These are phyloP conservation scores for Asterochloris sp. DNA, from an alignment of 139 green algal genomes.

Conservation along the genomic window DNA sequence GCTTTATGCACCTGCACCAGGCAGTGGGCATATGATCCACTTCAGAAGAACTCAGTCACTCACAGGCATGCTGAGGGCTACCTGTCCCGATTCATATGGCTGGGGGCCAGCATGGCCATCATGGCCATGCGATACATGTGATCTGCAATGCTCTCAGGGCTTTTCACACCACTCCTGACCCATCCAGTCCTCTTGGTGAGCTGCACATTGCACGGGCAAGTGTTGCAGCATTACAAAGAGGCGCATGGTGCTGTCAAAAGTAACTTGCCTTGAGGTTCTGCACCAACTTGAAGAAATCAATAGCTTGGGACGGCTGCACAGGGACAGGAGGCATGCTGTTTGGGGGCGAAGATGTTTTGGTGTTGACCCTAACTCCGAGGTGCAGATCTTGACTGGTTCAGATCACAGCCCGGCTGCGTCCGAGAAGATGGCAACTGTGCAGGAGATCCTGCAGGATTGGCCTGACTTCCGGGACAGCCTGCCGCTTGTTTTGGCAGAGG, in stretches of 20 bases:
- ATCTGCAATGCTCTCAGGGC: constrained; percentile 89
- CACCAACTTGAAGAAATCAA: constrained; percentile 72
- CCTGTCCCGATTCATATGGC: constrained; percentile 44
- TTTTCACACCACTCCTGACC: constrained; percentile 66
- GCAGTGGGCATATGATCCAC: too few species aligned
- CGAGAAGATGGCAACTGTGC: too few species aligned
- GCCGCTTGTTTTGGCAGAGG: too few species aligned
- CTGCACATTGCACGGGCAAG: constrained; percentile 37
- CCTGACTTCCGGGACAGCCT: too few species aligned
- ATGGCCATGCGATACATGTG: constrained; percentile 96
- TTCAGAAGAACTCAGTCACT: not conserved
- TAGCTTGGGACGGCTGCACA: constrained; percentile 20
- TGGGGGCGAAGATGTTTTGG: too few species aligned
- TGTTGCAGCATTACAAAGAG: not conserved
- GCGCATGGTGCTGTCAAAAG: not conserved
- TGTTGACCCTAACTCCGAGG: too few species aligned
- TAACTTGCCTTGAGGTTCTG: constrained; percentile 71
- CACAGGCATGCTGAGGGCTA: not conserved
- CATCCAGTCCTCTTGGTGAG: constrained; percentile 84
- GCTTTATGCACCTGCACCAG: constrained; percentile 72
- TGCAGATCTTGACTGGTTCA: too few species aligned
- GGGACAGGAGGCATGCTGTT: too few species aligned
- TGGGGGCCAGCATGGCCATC: constrained; percentile 70
- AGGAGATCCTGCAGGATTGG: too few species aligned
- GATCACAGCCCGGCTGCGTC: too few species aligned